Conservation (phyloP, 176 grass and related monocot genomes). For the Areca catechu region DNA sequence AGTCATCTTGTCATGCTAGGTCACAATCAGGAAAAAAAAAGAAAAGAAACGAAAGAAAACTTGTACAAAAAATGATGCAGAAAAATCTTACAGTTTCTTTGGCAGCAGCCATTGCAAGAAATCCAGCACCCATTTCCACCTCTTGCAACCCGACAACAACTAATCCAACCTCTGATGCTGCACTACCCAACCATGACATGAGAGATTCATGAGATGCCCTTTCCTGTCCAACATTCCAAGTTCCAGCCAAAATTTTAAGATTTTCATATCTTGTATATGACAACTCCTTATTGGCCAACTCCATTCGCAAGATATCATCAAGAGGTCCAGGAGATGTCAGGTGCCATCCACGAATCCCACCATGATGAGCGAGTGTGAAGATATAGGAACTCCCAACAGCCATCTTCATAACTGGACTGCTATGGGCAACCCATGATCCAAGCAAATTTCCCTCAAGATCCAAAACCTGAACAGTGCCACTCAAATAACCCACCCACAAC, state of each 20-base stretch:
- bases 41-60: too few relatives aligned
- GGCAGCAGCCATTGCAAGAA: slow-evolving; percentile 94
- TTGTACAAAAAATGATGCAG: background rate
- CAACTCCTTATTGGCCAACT: slow-evolving; percentile 63
- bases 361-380: slow-evolving; percentile 81
- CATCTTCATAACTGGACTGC: slow-evolving; percentile 80
- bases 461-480: slow-evolving; percentile 67
- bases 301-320: slow-evolving; percentile 65
- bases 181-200: slow-evolving; percentile 68
- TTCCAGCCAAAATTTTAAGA: slow-evolving; percentile 86
- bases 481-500: slow-evolving; percentile 92
- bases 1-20: too few relatives aligned
- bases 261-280: slow-evolving; percentile 89
- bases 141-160: slow-evolving; percentile 95
- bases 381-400: slow-evolving; percentile 61
- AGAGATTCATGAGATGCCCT: slow-evolving; percentile 76
- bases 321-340: slow-evolving; percentile 81
- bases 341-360: slow-evolving; percentile 84
- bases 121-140: slow-evolving; percentile 98
- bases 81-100: slow-evolving; percentile 85
- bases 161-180: slow-evolving; percentile 76
- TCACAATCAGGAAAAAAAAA: too few relatives aligned
- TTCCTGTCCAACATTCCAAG: slow-evolving; percentile 96
- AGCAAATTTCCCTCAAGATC: slow-evolving; percentile 69
- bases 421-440: slow-evolving; percentile 79